phyloP scores from a whole-genome alignment of 768 basidiomycete genomes.

The Cubamyces lactineus region DNA sequence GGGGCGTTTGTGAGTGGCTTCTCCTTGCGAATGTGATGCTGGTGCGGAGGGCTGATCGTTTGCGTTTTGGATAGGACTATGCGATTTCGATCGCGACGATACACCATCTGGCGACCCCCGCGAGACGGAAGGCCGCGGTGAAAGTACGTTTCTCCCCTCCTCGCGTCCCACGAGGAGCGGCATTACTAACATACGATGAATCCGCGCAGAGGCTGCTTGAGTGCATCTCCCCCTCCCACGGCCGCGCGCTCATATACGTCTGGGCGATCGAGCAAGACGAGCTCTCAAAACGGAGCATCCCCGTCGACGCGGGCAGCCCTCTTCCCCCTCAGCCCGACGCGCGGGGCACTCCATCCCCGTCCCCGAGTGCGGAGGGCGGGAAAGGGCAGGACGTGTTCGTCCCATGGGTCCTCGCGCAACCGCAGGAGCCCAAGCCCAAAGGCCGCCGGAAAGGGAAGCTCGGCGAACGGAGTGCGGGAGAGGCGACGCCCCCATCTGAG shows the following conservation, averaged over 20 bases:
- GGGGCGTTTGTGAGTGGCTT: slow-evolving; percentile 77
- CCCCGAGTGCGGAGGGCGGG: not conserved
- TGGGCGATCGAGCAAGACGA: slow-evolving; percentile 97
- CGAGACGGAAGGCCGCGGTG: slow-evolving; percentile 72
- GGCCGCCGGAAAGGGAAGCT: slow-evolving; percentile 13
- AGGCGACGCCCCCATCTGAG: slow-evolving; percentile 1
- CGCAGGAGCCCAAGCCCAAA: slow-evolving; percentile 27
- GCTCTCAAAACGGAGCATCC: slow-evolving; percentile 74
- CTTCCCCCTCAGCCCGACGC: slow-evolving; percentile 27
- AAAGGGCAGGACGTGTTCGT: slow-evolving; percentile 83
- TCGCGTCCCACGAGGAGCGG: not conserved
- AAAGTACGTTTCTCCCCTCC: slow-evolving; percentile 50
- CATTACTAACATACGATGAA: not conserved
- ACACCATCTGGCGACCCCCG: slow-evolving; percentile 87
- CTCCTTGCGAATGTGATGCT: too few relatives aligned
- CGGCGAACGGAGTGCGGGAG: not conserved
- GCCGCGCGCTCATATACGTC: slow-evolving; percentile 89
- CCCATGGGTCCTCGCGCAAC: slow-evolving; percentile 74
- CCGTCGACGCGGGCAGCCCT: slow-evolving; percentile 31
- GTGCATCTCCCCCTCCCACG: slow-evolving; percentile 66
- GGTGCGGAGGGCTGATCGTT: not conserved
- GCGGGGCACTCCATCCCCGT: not conserved
- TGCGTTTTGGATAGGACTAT: slow-evolving; percentile 68
- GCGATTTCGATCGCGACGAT: slow-evolving; percentile 97
- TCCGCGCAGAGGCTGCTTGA: slow-evolving; percentile 58